Evolutionary conservation across 768 basidiomycete species (phyloP).

Genomic region (Tulasnella sp.): DNA sequence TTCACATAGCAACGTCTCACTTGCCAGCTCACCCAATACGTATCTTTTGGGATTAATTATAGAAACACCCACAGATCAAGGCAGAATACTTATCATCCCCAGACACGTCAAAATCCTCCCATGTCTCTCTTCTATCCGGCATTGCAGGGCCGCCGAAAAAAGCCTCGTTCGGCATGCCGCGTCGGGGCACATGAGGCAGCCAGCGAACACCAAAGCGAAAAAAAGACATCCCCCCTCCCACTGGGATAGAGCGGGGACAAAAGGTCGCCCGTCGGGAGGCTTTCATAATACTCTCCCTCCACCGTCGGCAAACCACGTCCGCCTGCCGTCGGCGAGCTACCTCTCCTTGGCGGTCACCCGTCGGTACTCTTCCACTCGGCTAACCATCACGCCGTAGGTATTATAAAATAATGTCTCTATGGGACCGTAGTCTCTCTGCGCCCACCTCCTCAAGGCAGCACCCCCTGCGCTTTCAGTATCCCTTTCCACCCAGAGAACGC

Average conservation of each 20-base stretch:
- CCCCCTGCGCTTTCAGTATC: conserved; percentile 56
- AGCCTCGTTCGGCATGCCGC: background rate
- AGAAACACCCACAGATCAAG: background rate
- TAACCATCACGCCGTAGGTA: background rate
- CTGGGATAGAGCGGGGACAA: background rate
- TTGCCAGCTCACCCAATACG: background rate
- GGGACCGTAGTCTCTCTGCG: background rate
- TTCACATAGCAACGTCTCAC: background rate
- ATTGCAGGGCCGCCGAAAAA: background rate
- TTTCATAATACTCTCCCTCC: background rate
- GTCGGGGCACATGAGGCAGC: background rate
- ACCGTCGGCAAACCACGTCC: background rate
- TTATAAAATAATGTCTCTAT: background rate
- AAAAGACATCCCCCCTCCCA: background rate
- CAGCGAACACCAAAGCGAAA: no score
- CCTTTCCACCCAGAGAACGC: conserved; percentile 58
- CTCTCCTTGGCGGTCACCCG: background rate
- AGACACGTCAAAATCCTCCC: background rate
- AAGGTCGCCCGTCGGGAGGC: background rate
- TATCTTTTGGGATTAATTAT: background rate
- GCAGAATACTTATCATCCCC: background rate
- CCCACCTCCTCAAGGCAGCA: conserved; percentile 19
- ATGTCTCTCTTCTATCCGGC: background rate
- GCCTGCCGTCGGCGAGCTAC: background rate
- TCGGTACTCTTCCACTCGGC: background rate